phyloP scores from a whole-genome alignment of 73 alveolate species.

The Tetrahymena elliotti region DNA sequence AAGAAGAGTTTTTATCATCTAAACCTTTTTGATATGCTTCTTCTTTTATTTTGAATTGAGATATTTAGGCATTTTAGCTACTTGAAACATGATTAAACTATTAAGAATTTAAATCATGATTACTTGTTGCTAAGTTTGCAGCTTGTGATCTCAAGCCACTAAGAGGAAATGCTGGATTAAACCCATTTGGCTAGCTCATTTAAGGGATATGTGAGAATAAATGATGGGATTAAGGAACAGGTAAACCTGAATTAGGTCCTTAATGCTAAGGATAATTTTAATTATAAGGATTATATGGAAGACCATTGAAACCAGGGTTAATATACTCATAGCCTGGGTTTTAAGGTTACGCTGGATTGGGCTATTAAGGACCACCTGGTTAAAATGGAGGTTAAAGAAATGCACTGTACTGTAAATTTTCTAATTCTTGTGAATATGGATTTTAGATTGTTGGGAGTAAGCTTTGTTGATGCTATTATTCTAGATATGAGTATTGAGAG shows the following conservation, averaged over 20 bases:
- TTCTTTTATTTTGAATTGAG: neutral
- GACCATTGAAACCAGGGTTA: neutral
- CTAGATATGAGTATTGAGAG: neutral
- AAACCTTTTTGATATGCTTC: neutral
- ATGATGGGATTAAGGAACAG: neutral
- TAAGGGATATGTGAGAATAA: neutral
- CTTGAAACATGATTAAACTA: neutral
- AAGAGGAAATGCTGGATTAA: neutral
- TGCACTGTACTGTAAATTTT: neutral
- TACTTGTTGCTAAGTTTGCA: neutral
- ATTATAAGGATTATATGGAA: neutral
- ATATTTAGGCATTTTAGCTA: neutral
- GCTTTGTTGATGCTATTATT: neutral
- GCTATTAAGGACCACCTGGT: neutral
- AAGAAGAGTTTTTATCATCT: neutral
- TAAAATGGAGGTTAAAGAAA: neutral
- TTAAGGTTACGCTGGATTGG: neutral
- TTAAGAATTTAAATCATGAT: neutral
- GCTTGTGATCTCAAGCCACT: neutral
- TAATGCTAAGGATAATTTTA: neutral
- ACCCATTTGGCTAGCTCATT: neutral
- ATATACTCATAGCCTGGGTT: neutral
- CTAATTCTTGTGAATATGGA: neutral
- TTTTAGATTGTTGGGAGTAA: neutral
- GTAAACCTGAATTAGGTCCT: neutral